Evolutionary conservation across 805 yeast genomes (phyloP), one percentile per base, ranked within the genome.

Genomic region (Soucietia sequanensis): DNA sequence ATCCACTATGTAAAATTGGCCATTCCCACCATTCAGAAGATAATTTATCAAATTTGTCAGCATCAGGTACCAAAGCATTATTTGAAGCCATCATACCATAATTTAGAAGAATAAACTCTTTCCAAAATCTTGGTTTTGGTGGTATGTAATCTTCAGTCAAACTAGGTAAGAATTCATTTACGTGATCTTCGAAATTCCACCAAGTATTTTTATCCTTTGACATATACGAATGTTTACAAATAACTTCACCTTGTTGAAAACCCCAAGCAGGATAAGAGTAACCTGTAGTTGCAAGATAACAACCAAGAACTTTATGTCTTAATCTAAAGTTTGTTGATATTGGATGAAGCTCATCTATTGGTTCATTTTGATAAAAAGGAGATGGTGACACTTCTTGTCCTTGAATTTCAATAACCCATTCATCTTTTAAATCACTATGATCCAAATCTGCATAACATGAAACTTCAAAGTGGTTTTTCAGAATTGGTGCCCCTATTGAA

Each of bases 31-130:
- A 84, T 37, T 70, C 59, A 11, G 91, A 81, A 1, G 89, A 80
- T 39, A 85, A 64, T 37, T 72, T 74, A 52, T 85, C 95, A 44
- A 67, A 76, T 49, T 84, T 84, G 49, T 85, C 93, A 2, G 69
- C 64, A 54, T 85, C 95, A 6, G 93, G 91, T 20, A 85, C 74
- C 48, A 85, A 68, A 0, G 91, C 95, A 50, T 83, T 85, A 56
- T 85, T 85, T 9, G 91, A 81, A 6, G 91, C 85, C 80, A 84
- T 84, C 95, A 85, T 85, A 2, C 91, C 93, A 53, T 82, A 78
- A 54, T 85, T 85, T 43, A 83, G 68, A 50, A 82, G 78, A 24
- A 84, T 58, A 44, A 85, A 85, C 60, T 85, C 93, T 40, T 82
- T 81, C 70, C 84, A 71, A 59, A 85, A 84, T 24, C 50, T 54